Evolutionary conservation across 106 monocot species (phyloP).

Genomic region (Dendrobium huoshanense): DNA sequence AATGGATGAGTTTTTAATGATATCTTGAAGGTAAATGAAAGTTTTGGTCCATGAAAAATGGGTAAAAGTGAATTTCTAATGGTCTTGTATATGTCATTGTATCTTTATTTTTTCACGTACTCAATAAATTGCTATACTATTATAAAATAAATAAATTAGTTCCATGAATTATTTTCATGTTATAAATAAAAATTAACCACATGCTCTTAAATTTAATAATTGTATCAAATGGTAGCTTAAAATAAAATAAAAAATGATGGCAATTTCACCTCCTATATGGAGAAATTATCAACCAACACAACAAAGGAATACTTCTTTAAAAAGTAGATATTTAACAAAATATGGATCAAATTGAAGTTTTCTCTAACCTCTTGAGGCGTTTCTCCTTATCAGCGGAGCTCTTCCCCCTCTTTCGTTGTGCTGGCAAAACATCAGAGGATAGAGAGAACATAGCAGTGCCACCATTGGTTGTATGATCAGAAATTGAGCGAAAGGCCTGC

Average conservation of each 20-base stretch:
- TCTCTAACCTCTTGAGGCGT: slow-evolving; percentile 67
- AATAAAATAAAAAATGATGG: neutral
- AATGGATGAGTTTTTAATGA: too few relatives aligned
- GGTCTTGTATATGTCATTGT: neutral
- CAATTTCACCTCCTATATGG: neutral
- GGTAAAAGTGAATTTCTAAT: neutral
- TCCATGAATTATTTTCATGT: neutral
- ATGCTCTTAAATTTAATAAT: too few relatives aligned
- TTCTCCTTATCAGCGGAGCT: slow-evolving; percentile 83
- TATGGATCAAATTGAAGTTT: neutral
- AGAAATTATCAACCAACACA: neutral
- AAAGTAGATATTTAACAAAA: neutral
- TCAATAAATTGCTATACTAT: neutral
- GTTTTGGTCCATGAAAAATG: neutral
- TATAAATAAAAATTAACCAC: neutral
- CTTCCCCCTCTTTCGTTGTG: slow-evolving; percentile 58
- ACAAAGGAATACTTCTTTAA: neutral
- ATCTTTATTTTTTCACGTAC: neutral
- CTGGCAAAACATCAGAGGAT: slow-evolving; percentile 5
- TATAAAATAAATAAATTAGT: neutral
- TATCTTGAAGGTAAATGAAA: too few relatives aligned
- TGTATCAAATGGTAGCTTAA: neutral
- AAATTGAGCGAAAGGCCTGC: slow-evolving; percentile 31
- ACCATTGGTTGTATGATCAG: slow-evolving; percentile 28
- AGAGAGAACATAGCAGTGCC: slow-evolving; percentile 24